Evolutionary conservation across 805 yeast genomes (phyloP).

Genomic region (Wickerhamiella occidentalis): DNA sequence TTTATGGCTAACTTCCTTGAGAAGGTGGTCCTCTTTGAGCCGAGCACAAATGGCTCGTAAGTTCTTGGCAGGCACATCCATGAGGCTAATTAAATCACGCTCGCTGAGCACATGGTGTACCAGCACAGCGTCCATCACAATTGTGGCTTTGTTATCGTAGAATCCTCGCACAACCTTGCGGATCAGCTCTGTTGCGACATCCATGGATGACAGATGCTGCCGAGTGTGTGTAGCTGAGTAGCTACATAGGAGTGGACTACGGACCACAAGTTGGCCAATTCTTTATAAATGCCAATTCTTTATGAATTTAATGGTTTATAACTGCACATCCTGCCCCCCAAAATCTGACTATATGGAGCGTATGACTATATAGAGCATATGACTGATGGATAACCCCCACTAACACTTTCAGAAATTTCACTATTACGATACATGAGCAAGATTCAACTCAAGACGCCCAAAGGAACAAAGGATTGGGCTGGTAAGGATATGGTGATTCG

Average conservation of each 20-base stretch:
- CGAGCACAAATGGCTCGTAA: conserved; percentile 70
- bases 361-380: too few relatives aligned
- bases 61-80: conserved; percentile 79
- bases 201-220: conserved; percentile 23
- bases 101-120: conserved; percentile 85
- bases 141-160: conserved; percentile 69
- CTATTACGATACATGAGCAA: conserved; percentile 6
- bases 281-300: too few relatives aligned
- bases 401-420: not conserved
- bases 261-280: too few relatives aligned
- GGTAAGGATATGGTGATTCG: conserved; percentile 95
- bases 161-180: conserved; percentile 78
- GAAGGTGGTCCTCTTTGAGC: conserved; percentile 70
- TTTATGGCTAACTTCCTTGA: conserved; percentile 32
- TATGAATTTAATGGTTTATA: too few relatives aligned
- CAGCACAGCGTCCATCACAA: conserved; percentile 75
- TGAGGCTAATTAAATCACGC: conserved; percentile 71
- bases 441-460: conserved; percentile 74
- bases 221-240: too few relatives aligned
- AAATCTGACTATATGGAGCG: too few relatives aligned
- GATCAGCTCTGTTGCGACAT: conserved; percentile 40
- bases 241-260: too few relatives aligned
- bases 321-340: too few relatives aligned
- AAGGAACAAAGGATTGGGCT: conserved; percentile 97
- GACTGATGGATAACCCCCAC: not conserved